Evolutionary conservation across 345 rosid species (phyloP).

Genomic region (Physaria fendleri): DNA sequence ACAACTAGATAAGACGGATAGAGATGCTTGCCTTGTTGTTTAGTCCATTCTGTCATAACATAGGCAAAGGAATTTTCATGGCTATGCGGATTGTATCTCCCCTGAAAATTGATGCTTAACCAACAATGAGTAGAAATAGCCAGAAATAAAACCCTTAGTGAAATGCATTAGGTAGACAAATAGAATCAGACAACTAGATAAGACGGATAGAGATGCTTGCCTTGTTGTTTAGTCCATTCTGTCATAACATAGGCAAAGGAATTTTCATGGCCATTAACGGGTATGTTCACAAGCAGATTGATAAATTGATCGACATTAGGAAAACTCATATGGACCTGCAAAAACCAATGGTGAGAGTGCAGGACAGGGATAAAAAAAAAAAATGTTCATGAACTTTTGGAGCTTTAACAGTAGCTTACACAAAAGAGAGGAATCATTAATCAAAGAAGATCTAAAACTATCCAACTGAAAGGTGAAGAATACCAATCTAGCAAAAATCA

Average conservation of each 20-base stretch:
- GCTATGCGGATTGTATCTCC: too few relatives aligned
- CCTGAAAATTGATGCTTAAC: too few relatives aligned
- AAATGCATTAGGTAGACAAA: conserved; percentile 9
- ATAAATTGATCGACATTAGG: conserved; percentile 74
- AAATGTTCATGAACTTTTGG: not conserved
- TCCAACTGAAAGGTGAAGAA: conserved; percentile 11
- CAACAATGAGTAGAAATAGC: too few relatives aligned
- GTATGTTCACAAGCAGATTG: conserved; percentile 59
- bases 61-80: conserved; percentile 59
- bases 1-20: not conserved
- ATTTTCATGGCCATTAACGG: conserved; percentile 57
- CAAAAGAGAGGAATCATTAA: not conserved
- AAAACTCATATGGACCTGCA: conserved; percentile 82
- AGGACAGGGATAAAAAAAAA: not conserved
- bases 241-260: conserved; percentile 73
- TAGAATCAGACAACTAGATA: conserved; percentile 1
- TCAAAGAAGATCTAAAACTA: conserved; percentile 10
- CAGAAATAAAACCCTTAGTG: not conserved
- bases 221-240: conserved; percentile 91
- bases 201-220: conserved; percentile 33
- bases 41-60: conserved; percentile 90
- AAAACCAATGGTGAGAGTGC: not conserved
- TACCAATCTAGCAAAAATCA: conserved; percentile 95
- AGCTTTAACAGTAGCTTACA: conserved; percentile 1
- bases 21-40: conserved; percentile 64